These are phyloP conservation scores for Penicillium alfredii DNA, from an alignment of 495 filamentous ascomycete species.

Conservation along the genomic window DNA sequence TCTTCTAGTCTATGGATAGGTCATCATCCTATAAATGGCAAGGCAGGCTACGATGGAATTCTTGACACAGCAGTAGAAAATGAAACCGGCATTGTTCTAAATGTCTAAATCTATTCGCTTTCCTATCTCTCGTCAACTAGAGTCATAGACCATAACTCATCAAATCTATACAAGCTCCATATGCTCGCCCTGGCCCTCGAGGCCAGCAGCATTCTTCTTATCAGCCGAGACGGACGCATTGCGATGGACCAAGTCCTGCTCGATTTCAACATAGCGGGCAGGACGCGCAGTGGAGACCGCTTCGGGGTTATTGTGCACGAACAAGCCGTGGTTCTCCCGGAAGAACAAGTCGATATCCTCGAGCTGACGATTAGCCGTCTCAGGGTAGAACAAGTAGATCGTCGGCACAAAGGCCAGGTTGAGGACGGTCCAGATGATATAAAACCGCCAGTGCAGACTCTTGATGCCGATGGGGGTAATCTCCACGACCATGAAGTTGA, in stretches of 20 bases:
- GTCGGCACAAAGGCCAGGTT: constrained; percentile 51
- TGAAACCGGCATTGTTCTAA: no score
- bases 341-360: constrained; percentile 44
- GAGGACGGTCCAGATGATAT: constrained; percentile 54
- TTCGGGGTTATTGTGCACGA: constrained; percentile 35
- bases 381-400: constrained; percentile 53
- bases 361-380: constrained; percentile 44
- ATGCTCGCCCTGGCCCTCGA: no score
- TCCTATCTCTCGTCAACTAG: no score
- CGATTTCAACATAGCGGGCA: constrained; percentile 27
- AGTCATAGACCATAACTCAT: no score
- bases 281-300: constrained; percentile 35
- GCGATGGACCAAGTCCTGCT: constrained; percentile 26
- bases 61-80: no score
- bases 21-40: no score
- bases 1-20: no score
- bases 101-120: no score
- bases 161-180: no score
- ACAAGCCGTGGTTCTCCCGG: constrained; percentile 28
- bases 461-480: constrained; percentile 28
- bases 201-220: no score
- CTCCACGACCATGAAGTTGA: neutral
- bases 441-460: constrained; percentile 49
- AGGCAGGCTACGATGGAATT: no score
- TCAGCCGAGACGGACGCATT: constrained; percentile 6